These are phyloP conservation scores for Plasmodium billcollinsi DNA, from an alignment of 169 alveolate genomes.

Conservation along the genomic window DNA sequence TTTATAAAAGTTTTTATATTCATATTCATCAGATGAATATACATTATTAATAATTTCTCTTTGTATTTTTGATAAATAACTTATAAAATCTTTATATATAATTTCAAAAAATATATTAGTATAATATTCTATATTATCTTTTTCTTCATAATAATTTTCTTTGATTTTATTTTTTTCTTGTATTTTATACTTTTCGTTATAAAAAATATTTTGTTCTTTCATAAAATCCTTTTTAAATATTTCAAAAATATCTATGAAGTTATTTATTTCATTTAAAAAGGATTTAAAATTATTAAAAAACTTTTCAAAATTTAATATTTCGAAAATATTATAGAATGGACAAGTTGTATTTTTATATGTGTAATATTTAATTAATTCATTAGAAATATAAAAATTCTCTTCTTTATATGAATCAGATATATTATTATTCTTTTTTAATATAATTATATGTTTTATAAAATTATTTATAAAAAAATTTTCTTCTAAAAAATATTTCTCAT, in stretches of 20 bases:
- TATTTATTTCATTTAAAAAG: constrained; percentile 44
- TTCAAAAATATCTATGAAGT: constrained; percentile 38
- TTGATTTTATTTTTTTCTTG: background rate
- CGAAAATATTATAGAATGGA: constrained; percentile 49
- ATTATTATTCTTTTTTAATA: constrained; percentile 9
- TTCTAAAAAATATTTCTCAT: constrained; percentile 35
- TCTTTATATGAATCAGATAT: background rate
- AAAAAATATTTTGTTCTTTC: constrained; percentile 34
- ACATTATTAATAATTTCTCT: constrained; percentile 34
- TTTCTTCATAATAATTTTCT: background rate
- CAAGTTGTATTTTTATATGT: constrained; percentile 30
- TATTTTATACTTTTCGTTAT: background rate
- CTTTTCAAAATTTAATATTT: constrained; percentile 10
- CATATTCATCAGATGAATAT: background rate
- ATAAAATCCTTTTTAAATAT: constrained; percentile 55
- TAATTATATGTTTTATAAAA: constrained; percentile 35
- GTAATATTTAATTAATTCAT: constrained; percentile 20
- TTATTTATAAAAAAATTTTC: constrained; percentile 42
- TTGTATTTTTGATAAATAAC: constrained; percentile 31
- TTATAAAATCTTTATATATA: constrained; percentile 67
- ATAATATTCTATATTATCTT: constrained; percentile 16
- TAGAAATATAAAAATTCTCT: background rate
- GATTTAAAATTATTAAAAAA: constrained; percentile 24
- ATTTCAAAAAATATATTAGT: constrained; percentile 71
- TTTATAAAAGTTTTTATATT: constrained; percentile 33